Conservation (phyloP, 2,329 filamentous ascomycete genomes). For the Seiridium cupressi region DNA sequence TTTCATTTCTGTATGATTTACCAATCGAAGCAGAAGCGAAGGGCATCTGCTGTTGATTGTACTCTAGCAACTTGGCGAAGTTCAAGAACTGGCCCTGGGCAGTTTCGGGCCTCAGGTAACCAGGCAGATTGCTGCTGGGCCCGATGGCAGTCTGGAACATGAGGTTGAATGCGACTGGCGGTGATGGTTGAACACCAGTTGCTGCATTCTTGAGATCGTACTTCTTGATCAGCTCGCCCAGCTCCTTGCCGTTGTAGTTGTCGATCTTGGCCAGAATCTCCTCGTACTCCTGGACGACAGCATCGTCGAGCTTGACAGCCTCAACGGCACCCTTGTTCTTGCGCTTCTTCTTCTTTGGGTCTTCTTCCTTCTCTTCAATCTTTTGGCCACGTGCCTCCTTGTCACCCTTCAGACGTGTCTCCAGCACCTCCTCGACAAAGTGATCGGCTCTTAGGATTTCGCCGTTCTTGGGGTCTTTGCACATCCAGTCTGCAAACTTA, state of each 20-base stretch:
- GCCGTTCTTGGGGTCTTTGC: slow-evolving; percentile 95
- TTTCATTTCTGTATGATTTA: slow-evolving; percentile 98
- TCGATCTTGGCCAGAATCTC: slow-evolving; percentile 90
- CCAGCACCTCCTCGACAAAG: slow-evolving; percentile 87
- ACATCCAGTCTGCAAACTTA: slow-evolving; percentile 99
- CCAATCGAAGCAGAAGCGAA: slow-evolving; percentile 97
- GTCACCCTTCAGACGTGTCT: slow-evolving; percentile 82
- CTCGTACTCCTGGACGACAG: slow-evolving; percentile 84
- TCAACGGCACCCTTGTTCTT: slow-evolving; percentile 75
- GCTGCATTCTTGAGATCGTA: slow-evolving; percentile 87
- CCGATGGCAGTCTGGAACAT: slow-evolving; percentile 98
- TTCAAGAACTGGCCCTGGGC: slow-evolving; percentile 98
- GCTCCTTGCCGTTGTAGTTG: slow-evolving; percentile 86
- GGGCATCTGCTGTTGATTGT: slow-evolving; percentile 92
- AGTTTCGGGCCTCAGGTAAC: slow-evolving; percentile 89
- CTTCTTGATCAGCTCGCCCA: slow-evolving; percentile 85
- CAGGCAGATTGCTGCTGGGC: slow-evolving; percentile 81
- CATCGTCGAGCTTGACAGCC: slow-evolving; percentile 83
- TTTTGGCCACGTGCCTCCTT: slow-evolving; percentile 88
- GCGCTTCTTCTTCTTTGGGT: slow-evolving; percentile 77
- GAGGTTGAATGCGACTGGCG: slow-evolving; percentile 91
- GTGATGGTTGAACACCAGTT: slow-evolving; percentile 72
- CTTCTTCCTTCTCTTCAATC: slow-evolving; percentile 72
- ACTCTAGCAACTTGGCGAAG: slow-evolving; percentile 80
- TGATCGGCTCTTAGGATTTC: slow-evolving; percentile 97